Base-by-base conservation (phyloP, 805 yeast species). In the Candida koratica region DNA sequence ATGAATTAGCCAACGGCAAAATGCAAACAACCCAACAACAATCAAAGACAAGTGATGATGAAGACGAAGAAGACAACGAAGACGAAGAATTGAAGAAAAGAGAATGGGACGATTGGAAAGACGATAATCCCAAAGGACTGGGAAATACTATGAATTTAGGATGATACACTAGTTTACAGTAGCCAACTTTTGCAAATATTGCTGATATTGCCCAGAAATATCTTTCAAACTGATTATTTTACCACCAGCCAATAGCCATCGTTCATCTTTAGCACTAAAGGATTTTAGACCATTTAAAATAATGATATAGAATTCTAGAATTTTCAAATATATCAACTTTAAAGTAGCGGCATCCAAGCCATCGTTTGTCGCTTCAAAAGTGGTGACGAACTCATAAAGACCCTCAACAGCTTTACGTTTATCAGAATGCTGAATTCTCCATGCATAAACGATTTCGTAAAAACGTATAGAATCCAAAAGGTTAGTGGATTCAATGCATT, bases 61-160 rank as follows among this genome's bases (percentile, higher is more conserved):
- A 67, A 4, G 73, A 71, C 26, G 66, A 61, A 14, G 43, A 46
- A 12, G 61, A 54, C 18, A 60, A 54, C 18, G 79, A 77, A 37
- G 87, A 81, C 38, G 87, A 83, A 43, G 76, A 95, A 4, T 74
- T 81, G 48, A 79, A 84, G 52, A 77, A 81, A 38, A 71, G 98
- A 39, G 73, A 75, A 27, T 93, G 97, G 97, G 98, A 93, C 60
- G 94, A 84, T 42, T 93, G 90, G 69, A 79, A 79, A 30, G 98
- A 93, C 44, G 76, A 77, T 3, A 79, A 87, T 54, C 83, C 88
- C 0, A 79, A 76, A 50, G 98, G 98, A 6, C 79, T 89, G 38
- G 98, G 98, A 8, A 90, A 90, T 54, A 87, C 89, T 31, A 64
- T 58, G 13, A 67, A 67, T 44, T 45, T 67, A 15, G 71, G 73